Conservation (phyloP, 2,329 filamentous ascomycete genomes). For the Ophiostoma himal-ulmi region DNA sequence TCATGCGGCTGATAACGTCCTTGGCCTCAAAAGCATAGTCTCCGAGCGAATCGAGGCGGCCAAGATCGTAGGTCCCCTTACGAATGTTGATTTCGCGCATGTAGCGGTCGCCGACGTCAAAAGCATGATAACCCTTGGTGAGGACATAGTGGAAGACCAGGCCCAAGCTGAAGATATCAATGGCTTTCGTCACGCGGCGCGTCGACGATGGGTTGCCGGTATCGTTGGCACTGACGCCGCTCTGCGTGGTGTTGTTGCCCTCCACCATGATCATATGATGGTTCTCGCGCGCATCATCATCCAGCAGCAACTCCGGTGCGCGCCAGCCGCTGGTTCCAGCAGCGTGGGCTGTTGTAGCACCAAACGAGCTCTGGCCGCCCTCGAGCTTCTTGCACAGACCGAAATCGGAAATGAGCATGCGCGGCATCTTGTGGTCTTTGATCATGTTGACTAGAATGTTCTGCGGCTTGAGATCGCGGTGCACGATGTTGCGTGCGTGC, state of each 20-base stretch:
- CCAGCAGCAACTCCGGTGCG: constrained; percentile 83
- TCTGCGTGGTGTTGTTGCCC: constrained; percentile 47
- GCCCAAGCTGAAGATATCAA: constrained; percentile 95
- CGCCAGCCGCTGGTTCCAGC: constrained; percentile 95
- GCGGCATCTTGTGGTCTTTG: constrained; percentile 58
- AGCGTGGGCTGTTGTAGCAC: constrained; percentile 88
- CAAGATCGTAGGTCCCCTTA: constrained; percentile 72
- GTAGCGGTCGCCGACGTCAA: constrained; percentile 88
- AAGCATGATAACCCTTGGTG: constrained; percentile 85
- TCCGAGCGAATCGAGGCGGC: constrained; percentile 66
- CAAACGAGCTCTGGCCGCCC: constrained; percentile 87
- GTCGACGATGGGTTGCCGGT: constrained; percentile 52
- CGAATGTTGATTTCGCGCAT: constrained; percentile 97
- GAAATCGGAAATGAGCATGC: constrained; percentile 95
- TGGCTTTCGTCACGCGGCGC: constrained; percentile 85
- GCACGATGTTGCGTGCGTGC: constrained; percentile 88
- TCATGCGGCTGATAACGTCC: constrained; percentile 80
- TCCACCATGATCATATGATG: constrained; percentile 36
- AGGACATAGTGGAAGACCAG: constrained; percentile 99
- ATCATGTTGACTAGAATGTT: constrained; percentile 84
- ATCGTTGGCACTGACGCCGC: constrained; percentile 36
- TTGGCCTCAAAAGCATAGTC: constrained; percentile 82
- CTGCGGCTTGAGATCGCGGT: constrained; percentile 94
- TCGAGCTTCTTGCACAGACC: constrained; percentile 96
- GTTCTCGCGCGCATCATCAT: constrained; percentile 57